Evolutionary conservation across 1,139 yeast genomes (phyloP).

Genomic region (Nadsonia commutata): DNA sequence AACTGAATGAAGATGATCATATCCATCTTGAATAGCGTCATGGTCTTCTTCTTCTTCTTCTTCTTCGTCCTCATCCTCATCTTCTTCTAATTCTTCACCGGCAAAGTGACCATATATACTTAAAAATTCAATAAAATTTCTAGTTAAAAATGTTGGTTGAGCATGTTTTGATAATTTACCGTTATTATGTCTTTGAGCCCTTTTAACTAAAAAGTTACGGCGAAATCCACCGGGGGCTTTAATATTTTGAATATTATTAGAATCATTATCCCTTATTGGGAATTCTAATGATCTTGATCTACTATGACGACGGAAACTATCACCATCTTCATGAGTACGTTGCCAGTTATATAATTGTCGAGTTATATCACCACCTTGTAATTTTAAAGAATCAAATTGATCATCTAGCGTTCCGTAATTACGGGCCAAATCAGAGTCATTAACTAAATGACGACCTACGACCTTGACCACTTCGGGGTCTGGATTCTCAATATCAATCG

Average conservation of each 20-base stretch:
- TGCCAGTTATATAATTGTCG: conserved; percentile 70
- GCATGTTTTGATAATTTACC: conserved; percentile 16
- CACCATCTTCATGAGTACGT: conserved; percentile 29
- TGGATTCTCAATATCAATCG: conserved; percentile 36
- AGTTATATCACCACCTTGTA: conserved; percentile 81
- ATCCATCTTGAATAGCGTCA: conserved; percentile 6
- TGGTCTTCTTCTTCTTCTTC: conserved; percentile 21
- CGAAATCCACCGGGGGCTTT: conserved; percentile 89
- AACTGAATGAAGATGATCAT: neutral
- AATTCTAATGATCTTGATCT: neutral
- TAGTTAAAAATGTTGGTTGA: conserved; percentile 62
- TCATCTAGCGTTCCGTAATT: conserved; percentile 4
- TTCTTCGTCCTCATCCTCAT: conserved; percentile 36
- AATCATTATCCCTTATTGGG: conserved; percentile 1
- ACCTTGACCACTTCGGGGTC: conserved; percentile 39
- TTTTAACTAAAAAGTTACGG: conserved; percentile 51
- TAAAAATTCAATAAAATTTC: conserved; percentile 77
- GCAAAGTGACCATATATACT: conserved; percentile 91
- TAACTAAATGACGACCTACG: conserved; percentile 45
- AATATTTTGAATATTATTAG: conserved; percentile 32
- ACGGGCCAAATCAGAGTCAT: conserved; percentile 13
- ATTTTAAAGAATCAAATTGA: conserved; percentile 35
- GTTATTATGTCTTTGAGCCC: conserved; percentile 12
- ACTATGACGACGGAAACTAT: neutral
- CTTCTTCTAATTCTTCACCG: conserved; percentile 80